These are phyloP conservation scores for Elsinoe batatas DNA, from an alignment of 2,329 filamentous ascomycete genomes.

Conservation along the genomic window DNA sequence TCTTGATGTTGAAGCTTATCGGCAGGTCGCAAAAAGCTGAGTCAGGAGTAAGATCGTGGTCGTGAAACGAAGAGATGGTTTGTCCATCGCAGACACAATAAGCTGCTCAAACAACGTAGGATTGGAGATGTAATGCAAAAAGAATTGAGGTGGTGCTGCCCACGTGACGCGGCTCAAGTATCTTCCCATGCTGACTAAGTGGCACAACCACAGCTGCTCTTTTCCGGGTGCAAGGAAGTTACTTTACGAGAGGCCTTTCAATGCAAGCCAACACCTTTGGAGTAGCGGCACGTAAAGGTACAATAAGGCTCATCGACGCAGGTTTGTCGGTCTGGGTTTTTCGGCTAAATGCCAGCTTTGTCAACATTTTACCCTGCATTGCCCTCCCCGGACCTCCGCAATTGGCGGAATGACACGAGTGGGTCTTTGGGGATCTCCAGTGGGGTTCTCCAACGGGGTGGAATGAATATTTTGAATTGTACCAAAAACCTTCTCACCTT, in stretches of 20 bases:
- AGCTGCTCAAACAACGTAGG: no score
- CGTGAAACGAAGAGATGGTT: no score
- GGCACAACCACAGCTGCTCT: not conserved
- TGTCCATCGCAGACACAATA: no score
- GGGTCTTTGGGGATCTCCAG: not conserved
- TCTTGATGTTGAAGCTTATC: no score
- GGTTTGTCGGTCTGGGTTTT: not conserved
- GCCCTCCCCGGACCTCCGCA: not conserved
- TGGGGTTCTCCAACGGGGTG: not conserved
- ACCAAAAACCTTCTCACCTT: not conserved
- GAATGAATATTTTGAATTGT: not conserved
- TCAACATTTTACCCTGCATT: not conserved
- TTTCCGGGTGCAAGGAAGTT: no score
- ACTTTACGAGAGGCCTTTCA: no score
- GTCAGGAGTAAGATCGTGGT: no score
- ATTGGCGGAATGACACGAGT: not conserved
- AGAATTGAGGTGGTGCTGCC: no score
- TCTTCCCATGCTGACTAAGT: not conserved
- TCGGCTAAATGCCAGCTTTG: not conserved
- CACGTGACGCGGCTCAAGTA: not conserved
- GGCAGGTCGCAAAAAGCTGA: no score
- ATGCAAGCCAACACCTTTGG: no score
- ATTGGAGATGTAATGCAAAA: no score
- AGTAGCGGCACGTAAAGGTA: not conserved
- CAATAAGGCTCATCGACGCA: not conserved